Base-by-base conservation (phyloP, 441 rosid genomes). In the Arabidopsis hybrid region DNA sequence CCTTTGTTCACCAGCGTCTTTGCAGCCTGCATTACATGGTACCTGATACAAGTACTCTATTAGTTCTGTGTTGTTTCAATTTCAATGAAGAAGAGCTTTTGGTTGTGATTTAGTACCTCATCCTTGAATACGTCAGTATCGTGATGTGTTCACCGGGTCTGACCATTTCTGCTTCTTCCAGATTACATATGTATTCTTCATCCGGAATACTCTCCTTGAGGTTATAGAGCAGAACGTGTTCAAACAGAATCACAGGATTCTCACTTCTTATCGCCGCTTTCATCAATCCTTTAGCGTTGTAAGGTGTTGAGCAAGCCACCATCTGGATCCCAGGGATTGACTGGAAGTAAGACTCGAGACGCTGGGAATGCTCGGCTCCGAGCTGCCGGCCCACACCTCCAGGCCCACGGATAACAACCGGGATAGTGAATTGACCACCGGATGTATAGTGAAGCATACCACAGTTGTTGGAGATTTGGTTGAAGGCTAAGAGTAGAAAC, bases 371-470 rank as follows among this genome's bases (percentile, higher is more conserved):
- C 82, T 94, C 97, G 1, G 97, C 95, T 12, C 98, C 98, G 0
- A 90, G 97, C 75, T 94, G 96, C n/a, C 95, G 83, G 0, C 98
- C 98, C 26, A 94, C 97, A 57, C 98, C 97, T 60, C 97, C 98
- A 0, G 97, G 97, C 26, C 97, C 98, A 13, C 96, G 96, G 36
- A 91, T 90, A 12, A 94, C 98, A 11, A 88, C 67, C 0, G 95
- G 98, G 49, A 94, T 91, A 51, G 82, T 89, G 74, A 94, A 94
- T 70, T 94, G 98, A 53, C 96, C 98, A 38, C 98, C 96, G 8
- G 97, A 94, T 64, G 97, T 94, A 78, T 92, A 94, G 78, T 94
- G 99, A 60, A 94, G 95, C 99, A 94, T 94, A 50, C 97, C 99
- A 2, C 97, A 92, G 80, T 90, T 92, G 88, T 92, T 94, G 73